These are phyloP conservation scores for Trichomonascaceae sp. DNA, from an alignment of 1,139 yeast genomes.

Conservation along the genomic window DNA sequence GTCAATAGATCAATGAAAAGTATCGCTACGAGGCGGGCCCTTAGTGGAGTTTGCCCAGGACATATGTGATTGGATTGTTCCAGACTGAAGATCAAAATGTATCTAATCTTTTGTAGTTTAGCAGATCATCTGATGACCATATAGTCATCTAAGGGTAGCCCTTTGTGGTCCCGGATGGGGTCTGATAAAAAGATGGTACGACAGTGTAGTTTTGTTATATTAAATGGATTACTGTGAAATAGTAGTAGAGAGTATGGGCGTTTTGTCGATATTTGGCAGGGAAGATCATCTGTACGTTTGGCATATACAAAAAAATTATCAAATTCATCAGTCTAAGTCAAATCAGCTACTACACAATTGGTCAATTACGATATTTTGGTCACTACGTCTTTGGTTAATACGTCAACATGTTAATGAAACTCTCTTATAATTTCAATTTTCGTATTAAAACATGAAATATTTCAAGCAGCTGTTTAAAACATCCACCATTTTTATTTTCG, in stretches of 20 bases:
- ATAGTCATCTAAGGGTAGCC: conserved; percentile 31
- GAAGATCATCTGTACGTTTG: too few relatives aligned
- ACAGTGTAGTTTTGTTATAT: conserved; percentile 20
- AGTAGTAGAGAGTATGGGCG: neutral
- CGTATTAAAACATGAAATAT: neutral
- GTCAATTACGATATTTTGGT: neutral
- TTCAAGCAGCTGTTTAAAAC: neutral
- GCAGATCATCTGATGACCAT: conserved; percentile 28
- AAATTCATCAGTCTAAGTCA: too few relatives aligned
- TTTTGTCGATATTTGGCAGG: too few relatives aligned
- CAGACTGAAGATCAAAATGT: conserved; percentile 32
- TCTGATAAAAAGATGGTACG: conserved; percentile 37
- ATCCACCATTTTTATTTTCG: conserved; percentile 47
- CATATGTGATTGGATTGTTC: conserved; percentile 28
- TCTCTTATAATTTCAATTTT: neutral
- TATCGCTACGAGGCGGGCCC: conserved; percentile 37
- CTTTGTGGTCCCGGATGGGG: conserved; percentile 39
- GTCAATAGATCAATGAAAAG: conserved; percentile 22
- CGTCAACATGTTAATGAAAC: neutral
- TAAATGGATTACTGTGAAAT: neutral
- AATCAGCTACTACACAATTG: too few relatives aligned
- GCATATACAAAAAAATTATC: too few relatives aligned
- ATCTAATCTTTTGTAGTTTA: conserved; percentile 38
- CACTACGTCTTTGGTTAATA: too few relatives aligned
- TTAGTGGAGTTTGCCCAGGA: conserved; percentile 35